Conservation (phyloP, 129 eudicot genomes). For the Flaveria brownii region DNA sequence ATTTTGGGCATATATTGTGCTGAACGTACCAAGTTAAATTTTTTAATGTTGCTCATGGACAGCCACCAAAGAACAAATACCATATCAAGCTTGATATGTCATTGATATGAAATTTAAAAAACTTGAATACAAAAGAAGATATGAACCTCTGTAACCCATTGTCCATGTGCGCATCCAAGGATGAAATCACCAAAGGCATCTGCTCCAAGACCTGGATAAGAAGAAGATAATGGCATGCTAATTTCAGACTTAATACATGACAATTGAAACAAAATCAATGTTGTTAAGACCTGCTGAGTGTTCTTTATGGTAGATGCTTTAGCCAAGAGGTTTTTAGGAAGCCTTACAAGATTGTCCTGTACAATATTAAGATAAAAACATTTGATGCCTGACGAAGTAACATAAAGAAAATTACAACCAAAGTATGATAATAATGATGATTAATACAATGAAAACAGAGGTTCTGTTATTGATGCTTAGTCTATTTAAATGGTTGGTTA, state of each 20-base stretch:
- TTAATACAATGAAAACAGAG: background rate
- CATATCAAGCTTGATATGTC: background rate
- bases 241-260: background rate
- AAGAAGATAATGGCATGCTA: slow-evolving; percentile 16
- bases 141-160: slow-evolving; percentile 69
- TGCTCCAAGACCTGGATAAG: slow-evolving; percentile 69
- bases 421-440: background rate
- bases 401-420: background rate
- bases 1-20: no score
- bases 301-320: slow-evolving; percentile 58
- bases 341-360: slow-evolving; percentile 71
- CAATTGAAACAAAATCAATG: background rate
- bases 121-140: background rate
- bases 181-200: slow-evolving; percentile 71
- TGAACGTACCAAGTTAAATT: background rate
- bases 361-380: slow-evolving; percentile 26
- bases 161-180: slow-evolving; percentile 87
- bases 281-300: slow-evolving; percentile 59
- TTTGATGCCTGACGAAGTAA: background rate
- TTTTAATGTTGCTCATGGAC: background rate
- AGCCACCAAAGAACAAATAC: background rate
- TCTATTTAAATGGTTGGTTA: background rate
- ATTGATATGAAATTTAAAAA: slow-evolving; percentile 10
- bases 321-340: slow-evolving; percentile 78
- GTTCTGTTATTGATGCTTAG: background rate